A percentile compares a stretch with the other conserved stretches of the same genome.
Conservation (phyloP, 192 early-diverging fungal genomes). For the Coemansia guatemalensis region DNA sequence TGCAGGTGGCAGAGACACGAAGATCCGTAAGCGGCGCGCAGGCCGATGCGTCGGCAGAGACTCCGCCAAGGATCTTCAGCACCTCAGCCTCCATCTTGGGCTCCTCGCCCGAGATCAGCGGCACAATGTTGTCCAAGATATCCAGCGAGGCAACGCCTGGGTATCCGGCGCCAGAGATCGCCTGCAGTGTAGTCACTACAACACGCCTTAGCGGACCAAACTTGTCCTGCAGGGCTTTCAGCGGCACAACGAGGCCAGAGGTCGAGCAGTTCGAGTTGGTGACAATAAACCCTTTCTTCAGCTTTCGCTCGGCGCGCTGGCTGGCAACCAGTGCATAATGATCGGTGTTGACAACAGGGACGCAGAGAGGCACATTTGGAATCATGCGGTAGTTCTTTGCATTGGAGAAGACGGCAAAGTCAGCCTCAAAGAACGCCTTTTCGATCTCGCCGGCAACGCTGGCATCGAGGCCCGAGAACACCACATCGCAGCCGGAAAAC, state of each 20-base stretch:
- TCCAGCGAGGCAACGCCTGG: constrained; percentile 94
- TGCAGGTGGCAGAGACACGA: constrained; percentile 91
- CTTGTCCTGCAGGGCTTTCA: constrained; percentile 85
- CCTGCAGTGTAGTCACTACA: constrained; percentile 91
- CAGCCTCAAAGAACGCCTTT: constrained; percentile 81
- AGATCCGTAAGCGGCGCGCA: constrained; percentile 57
- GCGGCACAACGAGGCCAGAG: constrained; percentile 87
- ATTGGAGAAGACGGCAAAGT: constrained; percentile 92
- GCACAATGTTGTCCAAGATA: constrained; percentile 95
- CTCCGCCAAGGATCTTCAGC: constrained; percentile 83
- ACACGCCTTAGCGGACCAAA: constrained; percentile 85
- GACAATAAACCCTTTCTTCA: constrained; percentile 82
- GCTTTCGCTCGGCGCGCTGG: constrained; percentile 62
- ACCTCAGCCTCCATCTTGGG: constrained; percentile 96
- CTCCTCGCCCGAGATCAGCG: constrained; percentile 93
- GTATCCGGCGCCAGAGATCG: constrained; percentile 97
- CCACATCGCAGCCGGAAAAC: constrained; percentile 81
- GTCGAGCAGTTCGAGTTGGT: constrained; percentile 99
- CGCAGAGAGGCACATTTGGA: constrained; percentile 86
- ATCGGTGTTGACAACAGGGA: constrained; percentile 87
- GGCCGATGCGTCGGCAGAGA: constrained; percentile 54
- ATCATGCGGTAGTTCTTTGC: constrained; percentile 96
- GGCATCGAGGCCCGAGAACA: constrained; percentile 96
- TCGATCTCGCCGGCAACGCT: constrained; percentile 95
- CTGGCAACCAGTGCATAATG: constrained; percentile 82